Base-by-base conservation (phyloP, 1,139 yeast species). In the Taphrina flavorubra region DNA sequence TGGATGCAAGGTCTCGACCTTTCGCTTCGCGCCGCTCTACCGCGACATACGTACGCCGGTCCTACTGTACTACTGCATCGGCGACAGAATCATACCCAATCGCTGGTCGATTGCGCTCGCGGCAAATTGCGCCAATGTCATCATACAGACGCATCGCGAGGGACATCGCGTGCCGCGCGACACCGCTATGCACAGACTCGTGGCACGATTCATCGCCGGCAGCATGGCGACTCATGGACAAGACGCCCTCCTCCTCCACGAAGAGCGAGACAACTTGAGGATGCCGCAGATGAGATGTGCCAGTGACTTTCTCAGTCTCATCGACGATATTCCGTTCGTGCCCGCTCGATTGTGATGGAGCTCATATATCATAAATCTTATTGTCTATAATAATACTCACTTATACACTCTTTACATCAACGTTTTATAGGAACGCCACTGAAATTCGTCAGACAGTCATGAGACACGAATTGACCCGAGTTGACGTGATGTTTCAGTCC, bases 1-100 rank as follows among this genome's bases (percentile, higher is more conserved):
- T 10, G 97, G 97, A 0, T 92, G 90, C 79, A 83, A 83, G 73
- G 79, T 90, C 63, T 83, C 82, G 72, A 86, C 89, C 0, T 79
- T 81, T 14, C 77, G 80, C 51, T 87, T 85, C 72, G 84, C 83
- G 73, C 78, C 79, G 46, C 83, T 77, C 72, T 87, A 86, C 74
- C 77, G 81, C 70, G 62, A 63, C 13, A 79, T 87, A 61, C 77
- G 79, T 7, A 77, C 87, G 0, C 89, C 89, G 6, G 81, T 88
- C 0, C 79, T 94, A 68, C 97, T 63, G 13, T 53, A 55, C 61
- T 63, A 63, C 39, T 63, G 60, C 39, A 18, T 55, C 14, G 67
- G 61, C 37, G 67, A 63, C 56, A 63, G 55, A 39, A 63, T 63
- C 61, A 63, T 63, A 13, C 61, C 67, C 20, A 63, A 55, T 37